Evolutionary conservation across 1,284 basidiomycete genomes (phyloP).

Genomic region (Pseudomicrostroma phylloplanum): DNA sequence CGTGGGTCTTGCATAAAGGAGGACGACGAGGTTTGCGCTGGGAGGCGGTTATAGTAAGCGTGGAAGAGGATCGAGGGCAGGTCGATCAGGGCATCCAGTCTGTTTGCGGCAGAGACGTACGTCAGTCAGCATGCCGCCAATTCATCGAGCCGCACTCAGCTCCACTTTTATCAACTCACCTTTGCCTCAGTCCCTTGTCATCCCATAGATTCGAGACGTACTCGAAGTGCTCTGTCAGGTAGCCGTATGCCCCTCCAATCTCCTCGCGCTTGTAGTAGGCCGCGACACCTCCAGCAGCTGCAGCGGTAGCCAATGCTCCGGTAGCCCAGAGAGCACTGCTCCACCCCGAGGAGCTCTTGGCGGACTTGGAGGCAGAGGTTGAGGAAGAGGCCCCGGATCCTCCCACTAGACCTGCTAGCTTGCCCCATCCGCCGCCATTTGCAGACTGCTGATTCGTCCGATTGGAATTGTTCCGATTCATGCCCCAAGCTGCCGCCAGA

Average conservation of each 20-base stretch:
- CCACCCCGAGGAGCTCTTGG: slow-evolving; percentile 5
- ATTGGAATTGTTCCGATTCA: slow-evolving; percentile 33
- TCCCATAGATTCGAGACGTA: slow-evolving; percentile 87
- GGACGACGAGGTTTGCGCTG: slow-evolving; percentile 6
- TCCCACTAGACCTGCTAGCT: slow-evolving; percentile 8
- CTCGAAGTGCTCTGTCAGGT: slow-evolving; percentile 80
- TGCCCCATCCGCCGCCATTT: slow-evolving; percentile 20
- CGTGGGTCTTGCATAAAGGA: slow-evolving; percentile 6
- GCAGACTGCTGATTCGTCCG: neutral
- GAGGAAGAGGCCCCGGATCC: neutral
- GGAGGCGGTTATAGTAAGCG: slow-evolving; percentile 42
- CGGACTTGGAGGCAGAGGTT: neutral
- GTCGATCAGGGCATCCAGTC: neutral
- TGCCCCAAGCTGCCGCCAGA: slow-evolving; percentile 54
- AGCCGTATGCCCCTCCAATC: slow-evolving; percentile 51
- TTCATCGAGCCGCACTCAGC: slow-evolving; percentile 16
- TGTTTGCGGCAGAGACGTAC: neutral
- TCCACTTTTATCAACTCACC: slow-evolving; percentile 45
- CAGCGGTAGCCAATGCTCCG: slow-evolving; percentile 58
- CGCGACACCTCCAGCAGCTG: slow-evolving; percentile 10
- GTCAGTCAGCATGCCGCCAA: slow-evolving; percentile 19
- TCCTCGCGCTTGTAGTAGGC: slow-evolving; percentile 64
- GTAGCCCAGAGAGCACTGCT: slow-evolving; percentile 53
- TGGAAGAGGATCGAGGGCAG: slow-evolving; percentile 53
- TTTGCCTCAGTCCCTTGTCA: slow-evolving; percentile 59